Conservation (phyloP, 345 rosid species). For the Trapa bicornis region DNA sequence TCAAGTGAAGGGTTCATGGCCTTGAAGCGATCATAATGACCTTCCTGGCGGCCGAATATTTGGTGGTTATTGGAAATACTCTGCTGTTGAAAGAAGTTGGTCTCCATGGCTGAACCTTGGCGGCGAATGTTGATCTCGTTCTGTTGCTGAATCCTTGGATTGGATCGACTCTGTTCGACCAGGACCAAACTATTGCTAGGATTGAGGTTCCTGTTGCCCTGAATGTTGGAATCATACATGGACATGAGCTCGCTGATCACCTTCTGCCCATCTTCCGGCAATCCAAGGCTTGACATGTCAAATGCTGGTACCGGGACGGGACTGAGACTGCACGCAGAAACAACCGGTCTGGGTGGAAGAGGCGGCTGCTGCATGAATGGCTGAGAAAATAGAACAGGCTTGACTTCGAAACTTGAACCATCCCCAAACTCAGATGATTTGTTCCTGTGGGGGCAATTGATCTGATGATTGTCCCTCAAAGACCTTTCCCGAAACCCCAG, state of each 20-base stretch:
- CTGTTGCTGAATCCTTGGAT: conserved; percentile 44
- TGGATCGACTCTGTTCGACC: conserved; percentile 32
- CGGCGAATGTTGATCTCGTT: conserved; percentile 28
- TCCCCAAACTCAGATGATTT: conserved; percentile 32
- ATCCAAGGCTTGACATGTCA: conserved; percentile 57
- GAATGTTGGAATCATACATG: conserved; percentile 52
- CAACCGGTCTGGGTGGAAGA: conserved; percentile 25
- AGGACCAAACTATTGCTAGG: conserved; percentile 16
- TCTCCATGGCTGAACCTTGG: conserved; percentile 36
- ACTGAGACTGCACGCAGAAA: conserved; percentile 35
- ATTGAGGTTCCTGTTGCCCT: conserved; percentile 30
- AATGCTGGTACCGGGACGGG: conserved; percentile 20
- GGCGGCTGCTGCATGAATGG: conserved; percentile 38
- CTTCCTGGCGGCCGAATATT: conserved; percentile 33
- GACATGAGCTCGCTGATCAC: conserved; percentile 82
- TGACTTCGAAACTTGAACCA: conserved; percentile 61
- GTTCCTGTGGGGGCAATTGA: conserved; percentile 41
- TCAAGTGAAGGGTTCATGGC: conserved; percentile 32
- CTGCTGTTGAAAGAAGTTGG: conserved; percentile 46
- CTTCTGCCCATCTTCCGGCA: conserved; percentile 93
- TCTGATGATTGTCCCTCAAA: conserved; percentile 69
- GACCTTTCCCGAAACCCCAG: conserved; percentile 60
- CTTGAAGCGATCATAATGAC: conserved; percentile 38
- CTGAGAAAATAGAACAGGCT: conserved; percentile 56
- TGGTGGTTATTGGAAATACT: conserved; percentile 35